Evolutionary conservation across 768 basidiomycete genomes (phyloP).

Genomic region (Suillus fuscotomentosus): DNA sequence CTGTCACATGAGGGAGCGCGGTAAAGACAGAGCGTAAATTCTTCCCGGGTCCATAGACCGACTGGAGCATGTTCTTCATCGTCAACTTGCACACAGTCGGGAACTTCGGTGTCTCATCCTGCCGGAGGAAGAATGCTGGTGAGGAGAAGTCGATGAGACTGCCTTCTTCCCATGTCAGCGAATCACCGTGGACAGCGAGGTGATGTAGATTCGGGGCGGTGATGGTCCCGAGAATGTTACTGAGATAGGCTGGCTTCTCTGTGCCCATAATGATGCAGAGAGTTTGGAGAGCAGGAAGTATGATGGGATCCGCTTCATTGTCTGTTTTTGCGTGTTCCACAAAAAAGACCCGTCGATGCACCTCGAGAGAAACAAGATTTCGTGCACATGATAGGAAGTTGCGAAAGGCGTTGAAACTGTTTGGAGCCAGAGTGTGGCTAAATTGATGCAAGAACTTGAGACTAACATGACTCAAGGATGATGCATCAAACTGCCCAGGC

Average conservation of each 20-base stretch:
- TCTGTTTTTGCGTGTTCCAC: background rate
- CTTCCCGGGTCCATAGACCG: background rate
- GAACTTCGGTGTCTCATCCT: background rate
- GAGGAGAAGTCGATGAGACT: background rate
- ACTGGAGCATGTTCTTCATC: slow-evolving; percentile 3
- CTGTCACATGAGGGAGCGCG: background rate
- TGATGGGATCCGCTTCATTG: background rate
- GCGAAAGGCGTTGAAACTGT: background rate
- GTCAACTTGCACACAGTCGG: background rate
- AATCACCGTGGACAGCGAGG: background rate
- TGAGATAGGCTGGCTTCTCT: background rate
- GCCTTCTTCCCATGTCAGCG: background rate
- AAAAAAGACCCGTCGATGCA: background rate
- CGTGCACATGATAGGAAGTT: background rate
- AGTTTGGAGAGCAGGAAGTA: background rate
- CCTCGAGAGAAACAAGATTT: background rate
- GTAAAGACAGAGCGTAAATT: background rate
- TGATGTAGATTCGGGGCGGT: background rate
- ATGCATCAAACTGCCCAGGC: background rate
- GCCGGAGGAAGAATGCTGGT: background rate
- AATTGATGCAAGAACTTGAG: background rate
- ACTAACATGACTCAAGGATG: background rate
- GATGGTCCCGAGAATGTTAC: background rate
- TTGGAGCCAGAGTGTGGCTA: background rate
- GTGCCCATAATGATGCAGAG: background rate